Percentiles rank a stretch among this genome's conserved stretches.
Conservation (phyloP, 768 basidiomycete genomes). For the Rubroboletus pulcherrimus region DNA sequence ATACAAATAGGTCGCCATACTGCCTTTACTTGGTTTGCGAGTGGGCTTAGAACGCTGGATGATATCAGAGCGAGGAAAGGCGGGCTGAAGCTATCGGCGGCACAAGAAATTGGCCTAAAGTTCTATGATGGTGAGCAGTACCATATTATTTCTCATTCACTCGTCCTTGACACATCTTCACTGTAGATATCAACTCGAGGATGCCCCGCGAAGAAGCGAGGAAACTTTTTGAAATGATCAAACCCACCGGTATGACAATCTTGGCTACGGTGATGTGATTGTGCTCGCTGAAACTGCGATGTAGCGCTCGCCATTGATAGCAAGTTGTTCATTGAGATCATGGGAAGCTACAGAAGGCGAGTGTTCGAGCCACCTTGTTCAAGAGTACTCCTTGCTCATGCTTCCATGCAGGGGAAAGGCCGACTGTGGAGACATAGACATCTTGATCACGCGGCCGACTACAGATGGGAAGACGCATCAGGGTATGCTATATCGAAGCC, state of each 20-base stretch:
- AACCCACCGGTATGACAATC: constrained; percentile 53
- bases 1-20: constrained; percentile 49
- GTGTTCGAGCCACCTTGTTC: not conserved
- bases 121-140: constrained; percentile 60
- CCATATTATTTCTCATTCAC: not conserved
- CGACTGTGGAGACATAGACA: constrained; percentile 89
- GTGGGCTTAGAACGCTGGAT: constrained; percentile 74
- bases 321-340: constrained; percentile 73
- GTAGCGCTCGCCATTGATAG: constrained; percentile 69
- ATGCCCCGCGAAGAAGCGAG: constrained; percentile 83
- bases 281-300: not conserved
- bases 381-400: not conserved
- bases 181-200: constrained; percentile 71
- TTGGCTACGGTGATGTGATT: not conserved
- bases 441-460: constrained; percentile 74
- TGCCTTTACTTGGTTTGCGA: constrained; percentile 70
- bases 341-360: constrained; percentile 87
- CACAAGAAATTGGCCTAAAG: constrained; percentile 63
- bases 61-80: constrained; percentile 61
- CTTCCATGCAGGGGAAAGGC: constrained; percentile 56
- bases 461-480: constrained; percentile 71
- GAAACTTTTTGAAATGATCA: constrained; percentile 68
- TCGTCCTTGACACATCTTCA: not conserved
- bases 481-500: constrained; percentile 38
- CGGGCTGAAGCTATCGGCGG: constrained; percentile 55